Base-by-base conservation (phyloP, 1,284 basidiomycete genomes). In the Fomitopsis pinicola region DNA sequence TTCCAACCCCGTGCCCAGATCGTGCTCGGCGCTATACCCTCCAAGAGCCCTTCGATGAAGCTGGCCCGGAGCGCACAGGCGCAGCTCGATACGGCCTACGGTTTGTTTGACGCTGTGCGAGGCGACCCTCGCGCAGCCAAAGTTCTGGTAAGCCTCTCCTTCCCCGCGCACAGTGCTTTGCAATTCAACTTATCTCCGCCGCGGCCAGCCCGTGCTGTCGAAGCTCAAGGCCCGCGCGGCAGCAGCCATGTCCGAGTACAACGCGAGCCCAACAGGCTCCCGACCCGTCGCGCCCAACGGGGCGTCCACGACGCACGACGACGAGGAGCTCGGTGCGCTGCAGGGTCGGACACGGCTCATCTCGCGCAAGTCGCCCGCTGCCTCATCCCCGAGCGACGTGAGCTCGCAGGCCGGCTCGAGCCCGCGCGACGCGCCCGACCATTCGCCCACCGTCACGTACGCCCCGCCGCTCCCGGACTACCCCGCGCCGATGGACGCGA, bases 21-120 rank as follows among this genome's bases (percentile, higher is more conserved):
- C 65, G 86, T 88, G 1, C 73, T 89, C 40, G 86, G 87, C 17
- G 84, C 86, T 5, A 88, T 89, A 59, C 83, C 86, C 3, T 79
- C 82, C 30, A 87, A 87, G 65, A 77, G 76, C 62, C 80, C 85
- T 12, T 75, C 78, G 40, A 83, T 88, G 82, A 80, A 81, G 10
- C 71, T 88, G 19, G 81, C 87, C 5, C 82, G 80, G 0, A 87
- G 85, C 56, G 87, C 87, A 1, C 71, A 87, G 33, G 82, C 82
- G 3, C 82, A 87, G 68, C 73, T 89, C 17, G 86, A 88, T 58
- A 80, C 83, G 0, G 86, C 86, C 0, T 80, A 79, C 64, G 80
- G 78, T 57, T 72, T 89, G 8, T 89, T 88, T 67, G 72, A 77
- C 45, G 77, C 77, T 42, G 82, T 86, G 2, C 76, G 80, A 1